phyloP scores from a whole-genome alignment of 257 asterid genomes.

The Thymus quinquecostatus region DNA sequence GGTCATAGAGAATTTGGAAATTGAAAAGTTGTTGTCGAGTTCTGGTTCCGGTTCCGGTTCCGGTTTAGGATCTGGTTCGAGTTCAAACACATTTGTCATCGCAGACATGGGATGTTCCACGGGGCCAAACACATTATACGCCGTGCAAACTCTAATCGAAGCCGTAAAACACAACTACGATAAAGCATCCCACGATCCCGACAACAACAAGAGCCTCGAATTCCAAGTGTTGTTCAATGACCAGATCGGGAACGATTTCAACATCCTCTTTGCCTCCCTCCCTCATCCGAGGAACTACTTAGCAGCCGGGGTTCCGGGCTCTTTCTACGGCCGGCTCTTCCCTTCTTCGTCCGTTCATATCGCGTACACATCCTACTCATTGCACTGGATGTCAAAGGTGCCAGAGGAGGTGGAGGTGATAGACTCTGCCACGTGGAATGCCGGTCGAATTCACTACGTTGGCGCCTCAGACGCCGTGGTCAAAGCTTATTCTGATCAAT shows the following conservation, averaged over 20 bases:
- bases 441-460: background rate
- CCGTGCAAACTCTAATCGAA: slow-evolving; percentile 1
- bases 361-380: background rate
- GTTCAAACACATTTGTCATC: background rate
- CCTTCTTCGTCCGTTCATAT: background rate
- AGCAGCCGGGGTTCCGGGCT: background rate
- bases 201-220: background rate
- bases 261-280: slow-evolving; percentile 11
- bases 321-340: background rate
- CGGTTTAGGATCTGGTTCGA: too few relatives aligned
- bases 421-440: background rate
- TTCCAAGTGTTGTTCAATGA: slow-evolving; percentile 13
- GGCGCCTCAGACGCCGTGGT: background rate
- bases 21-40: too few relatives aligned
- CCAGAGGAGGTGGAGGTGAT: background rate
- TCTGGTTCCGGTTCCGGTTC: too few relatives aligned
- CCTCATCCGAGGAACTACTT: background rate
- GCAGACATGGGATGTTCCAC: background rate
- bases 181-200: too few relatives aligned
- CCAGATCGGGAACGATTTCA: background rate
- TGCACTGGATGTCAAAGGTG: background rate
- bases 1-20: too few relatives aligned
- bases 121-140: background rate
- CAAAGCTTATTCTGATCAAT: background rate
- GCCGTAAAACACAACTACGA: background rate